Base-by-base conservation (phyloP, 331 rosid species). In the Saraca asoca region DNA sequence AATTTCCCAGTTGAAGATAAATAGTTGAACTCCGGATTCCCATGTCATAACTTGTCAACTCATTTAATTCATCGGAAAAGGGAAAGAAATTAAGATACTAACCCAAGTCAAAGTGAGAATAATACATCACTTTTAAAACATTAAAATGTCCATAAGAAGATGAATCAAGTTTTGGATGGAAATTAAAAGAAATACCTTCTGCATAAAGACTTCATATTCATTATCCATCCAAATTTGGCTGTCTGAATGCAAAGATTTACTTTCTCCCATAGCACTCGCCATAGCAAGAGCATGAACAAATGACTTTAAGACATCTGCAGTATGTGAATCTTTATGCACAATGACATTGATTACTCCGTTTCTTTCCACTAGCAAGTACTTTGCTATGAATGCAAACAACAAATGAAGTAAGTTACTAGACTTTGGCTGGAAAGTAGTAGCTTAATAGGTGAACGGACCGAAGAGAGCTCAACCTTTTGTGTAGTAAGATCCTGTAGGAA, bases 201-300 rank as follows among this genome's bases (percentile, higher is more conserved):
- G 85, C 68, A 86, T 73, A 74, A 87, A 87, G 46, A 48, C 55
- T 61, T 78, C 84, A 50, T 88, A 93, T 19, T 90, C 79, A 42
- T 58, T 69, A 54, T 93, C 96, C 83, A 93, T 84, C 98, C 98
- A 93, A 29, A 74, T 55, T 66, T 85, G 85, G 78, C 97, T 80
- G 42, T 90, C 95, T 59, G 79, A 55, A 68, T 93, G 91, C 57
- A 78, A 62, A 45, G 81, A 81, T 62, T 71, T 81, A 75, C 74
- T 80, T 74, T 78, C 69, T 58, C 74, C 69, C 14, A 17, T 68
- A 20, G 66, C 70, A 66, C 37, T 75, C 18, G 85, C 87, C 79
- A 84, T 68, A 59, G 81, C 87, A 9, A 79, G 77, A 41, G 92
- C 97, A 54, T 93, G 98, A 66, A 90, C 24, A 58, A 84, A 93